phyloP scores from a whole-genome alignment of 345 rosid species.

The Eutrema heterophyllum region DNA sequence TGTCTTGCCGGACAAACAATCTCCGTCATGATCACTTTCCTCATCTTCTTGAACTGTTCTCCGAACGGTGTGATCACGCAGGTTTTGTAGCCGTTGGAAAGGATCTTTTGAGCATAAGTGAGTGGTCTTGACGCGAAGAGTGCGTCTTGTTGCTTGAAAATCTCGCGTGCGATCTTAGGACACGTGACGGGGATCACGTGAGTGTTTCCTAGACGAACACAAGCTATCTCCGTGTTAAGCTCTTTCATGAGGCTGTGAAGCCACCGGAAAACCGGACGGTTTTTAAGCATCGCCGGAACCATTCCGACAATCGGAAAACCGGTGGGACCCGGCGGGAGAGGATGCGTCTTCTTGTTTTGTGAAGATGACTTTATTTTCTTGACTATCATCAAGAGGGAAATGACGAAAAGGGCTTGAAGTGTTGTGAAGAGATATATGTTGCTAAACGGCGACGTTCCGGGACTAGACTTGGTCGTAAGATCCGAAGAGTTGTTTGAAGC shows the following conservation, averaged over 20 bases:
- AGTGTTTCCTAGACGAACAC: constrained; percentile 36
- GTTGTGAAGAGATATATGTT: constrained; percentile 21
- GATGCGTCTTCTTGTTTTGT: constrained; percentile 4
- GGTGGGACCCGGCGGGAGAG: constrained; percentile 41
- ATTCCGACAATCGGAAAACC: constrained; percentile 37
- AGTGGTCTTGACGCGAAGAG: constrained; percentile 34
- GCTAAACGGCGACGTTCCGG: neutral
- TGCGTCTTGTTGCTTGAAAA: constrained; percentile 35
- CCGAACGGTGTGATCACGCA: constrained; percentile 27
- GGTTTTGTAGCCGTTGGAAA: constrained; percentile 26
- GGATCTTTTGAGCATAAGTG: constrained; percentile 18
- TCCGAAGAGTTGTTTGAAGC: constrained; percentile 30
- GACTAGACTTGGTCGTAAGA: neutral
- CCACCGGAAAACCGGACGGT: constrained; percentile 37
- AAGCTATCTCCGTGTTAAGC: constrained; percentile 38
- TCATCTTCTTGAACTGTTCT: constrained; percentile 40
- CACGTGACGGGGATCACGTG: constrained; percentile 38
- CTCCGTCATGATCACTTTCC: constrained; percentile 30
- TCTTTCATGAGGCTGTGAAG: constrained; percentile 32
- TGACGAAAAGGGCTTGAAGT: constrained; percentile 15
- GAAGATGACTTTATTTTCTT: constrained; percentile 21
- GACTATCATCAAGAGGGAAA: constrained; percentile 12
- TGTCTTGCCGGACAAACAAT: constrained; percentile 34
- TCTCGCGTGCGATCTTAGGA: constrained; percentile 34
- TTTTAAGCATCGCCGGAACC: constrained; percentile 22